A percentile compares a stretch with the other conserved stretches of the same genome.
phyloP scores from a whole-genome alignment of 202 grass and related monocot genomes.

The Schoenoplectus tabernaemontani region DNA sequence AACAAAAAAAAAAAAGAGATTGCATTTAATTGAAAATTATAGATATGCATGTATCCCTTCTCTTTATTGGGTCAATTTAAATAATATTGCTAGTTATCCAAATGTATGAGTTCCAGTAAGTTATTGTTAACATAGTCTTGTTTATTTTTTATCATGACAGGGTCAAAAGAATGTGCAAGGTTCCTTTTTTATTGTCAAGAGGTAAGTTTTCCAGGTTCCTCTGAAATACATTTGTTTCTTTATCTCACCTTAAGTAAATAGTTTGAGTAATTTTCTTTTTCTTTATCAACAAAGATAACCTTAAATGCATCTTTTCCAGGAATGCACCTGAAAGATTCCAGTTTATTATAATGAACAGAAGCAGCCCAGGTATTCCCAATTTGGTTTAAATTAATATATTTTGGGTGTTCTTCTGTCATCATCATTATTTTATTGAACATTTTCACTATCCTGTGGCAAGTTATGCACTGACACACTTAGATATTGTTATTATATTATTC shows the following conservation, averaged over 20 bases:
- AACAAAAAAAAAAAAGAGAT: too few relatives aligned
- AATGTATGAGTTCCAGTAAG: neutral
- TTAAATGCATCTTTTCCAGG: neutral
- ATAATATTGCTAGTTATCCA: too few relatives aligned
- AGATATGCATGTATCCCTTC: too few relatives aligned
- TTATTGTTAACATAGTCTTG: neutral
- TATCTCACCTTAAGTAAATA: neutral
- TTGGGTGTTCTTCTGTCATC: neutral
- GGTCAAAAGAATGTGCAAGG: conserved; percentile 9
- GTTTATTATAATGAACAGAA: too few relatives aligned
- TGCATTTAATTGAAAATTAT: too few relatives aligned
- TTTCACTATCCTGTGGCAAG: neutral
- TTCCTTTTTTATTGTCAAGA: conserved; percentile 24
- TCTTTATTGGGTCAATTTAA: too few relatives aligned
- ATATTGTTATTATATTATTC: neutral
- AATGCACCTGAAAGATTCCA: conserved; percentile 5
- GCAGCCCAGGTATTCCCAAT: conserved; percentile 10
- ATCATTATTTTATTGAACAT: neutral
- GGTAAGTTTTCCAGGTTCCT: neutral
- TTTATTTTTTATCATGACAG: neutral
- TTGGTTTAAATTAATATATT: neutral
- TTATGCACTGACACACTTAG: too few relatives aligned
- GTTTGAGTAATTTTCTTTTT: neutral
- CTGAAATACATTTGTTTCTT: neutral
- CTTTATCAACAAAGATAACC: too few relatives aligned